Base-by-base conservation (phyloP, 2,329 filamentous ascomycete genomes). In the Ophiostoma sp. region DNA sequence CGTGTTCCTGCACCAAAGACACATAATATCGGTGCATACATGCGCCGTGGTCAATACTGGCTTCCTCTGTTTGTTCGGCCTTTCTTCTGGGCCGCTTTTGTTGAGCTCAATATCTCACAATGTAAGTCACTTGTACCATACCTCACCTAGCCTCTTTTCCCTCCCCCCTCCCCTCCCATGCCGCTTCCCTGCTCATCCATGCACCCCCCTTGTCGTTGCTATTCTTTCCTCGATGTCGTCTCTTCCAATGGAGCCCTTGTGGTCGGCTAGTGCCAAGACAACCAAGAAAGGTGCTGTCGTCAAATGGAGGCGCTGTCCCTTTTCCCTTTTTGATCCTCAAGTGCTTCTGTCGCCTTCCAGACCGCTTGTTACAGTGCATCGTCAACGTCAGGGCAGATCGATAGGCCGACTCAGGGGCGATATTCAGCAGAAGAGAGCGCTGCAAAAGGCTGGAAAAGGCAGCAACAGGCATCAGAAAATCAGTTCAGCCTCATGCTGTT, bases 301-400 rank as follows among this genome's bases (percentile, higher is more conserved):
- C 22, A 36, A 33, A 69, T 69, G 48, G 66, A 69, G 66, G 28
- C 66, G 66, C 66, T 69, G 42, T 50, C 22, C 8, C 9, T 55
- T n/a, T 22, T 55, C 3, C 22, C 22, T 15, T 25, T 15, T 33
- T 50, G 11, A 12, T 17, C 17, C 15, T 42, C 39, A 42, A 1
- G 39, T 12, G 39, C 39, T 12, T 9, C 6, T n/a, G 45, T 50
- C 25, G 45, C 28, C 45, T 57, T 57, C 50, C 22, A 57, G 68
- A 70, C 50, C 48, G 50, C 33, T 57, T 70, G 28, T 55, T 42
- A 42, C 31, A 33, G 50, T 19, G 66, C 45, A 42, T 55, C 31
- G 33, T 69, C 45, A 31, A 69, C 45, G 66, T 52, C 12, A 52
- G 48, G 66, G 45, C 28, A 69, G 42, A 55, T 22, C 45, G 7